Conservation (phyloP, 352 stramenopile genomes). For the Phytophthora sp. region DNA sequence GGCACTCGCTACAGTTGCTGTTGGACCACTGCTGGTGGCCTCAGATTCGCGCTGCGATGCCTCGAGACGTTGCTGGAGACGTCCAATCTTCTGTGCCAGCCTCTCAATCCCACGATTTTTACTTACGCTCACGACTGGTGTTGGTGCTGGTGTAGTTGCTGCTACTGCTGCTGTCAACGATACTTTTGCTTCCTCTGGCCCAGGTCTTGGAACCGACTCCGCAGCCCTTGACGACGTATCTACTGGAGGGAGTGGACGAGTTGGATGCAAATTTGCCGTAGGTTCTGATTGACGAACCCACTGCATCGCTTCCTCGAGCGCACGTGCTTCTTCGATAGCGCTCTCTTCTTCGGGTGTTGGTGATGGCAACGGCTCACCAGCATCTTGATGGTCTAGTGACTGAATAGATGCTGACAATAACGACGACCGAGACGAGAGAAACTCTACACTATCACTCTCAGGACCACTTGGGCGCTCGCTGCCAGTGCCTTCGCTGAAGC, state of each 20-base stretch:
- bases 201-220: constrained; percentile 5
- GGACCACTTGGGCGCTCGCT: constrained; percentile 18
- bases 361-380: constrained; percentile 31
- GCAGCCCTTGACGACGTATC: neutral
- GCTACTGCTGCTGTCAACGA: neutral
- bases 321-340: constrained; percentile 25
- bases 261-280: constrained; percentile 6
- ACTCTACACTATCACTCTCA: constrained; percentile 28
- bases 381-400: constrained; percentile 41
- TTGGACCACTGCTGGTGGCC: constrained; percentile 1
- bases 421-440: constrained; percentile 35
- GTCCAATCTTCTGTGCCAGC: constrained; percentile 53
- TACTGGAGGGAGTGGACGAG: neutral
- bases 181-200: neutral
- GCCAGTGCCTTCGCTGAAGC: constrained; percentile 21
- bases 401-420: constrained; percentile 31
- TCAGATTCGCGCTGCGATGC: constrained; percentile 32
- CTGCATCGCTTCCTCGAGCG: constrained; percentile 42
- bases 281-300: constrained; percentile 41
- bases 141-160: constrained; percentile 1
- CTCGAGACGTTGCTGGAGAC: constrained; percentile 52
- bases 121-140: constrained; percentile 36
- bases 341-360: constrained; percentile 21
- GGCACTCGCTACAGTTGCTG: neutral
- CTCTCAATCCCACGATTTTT: constrained; percentile 51